Evolutionary conservation across 75 land plant species (phyloP).

Genomic region (Picea sitchensis): DNA sequence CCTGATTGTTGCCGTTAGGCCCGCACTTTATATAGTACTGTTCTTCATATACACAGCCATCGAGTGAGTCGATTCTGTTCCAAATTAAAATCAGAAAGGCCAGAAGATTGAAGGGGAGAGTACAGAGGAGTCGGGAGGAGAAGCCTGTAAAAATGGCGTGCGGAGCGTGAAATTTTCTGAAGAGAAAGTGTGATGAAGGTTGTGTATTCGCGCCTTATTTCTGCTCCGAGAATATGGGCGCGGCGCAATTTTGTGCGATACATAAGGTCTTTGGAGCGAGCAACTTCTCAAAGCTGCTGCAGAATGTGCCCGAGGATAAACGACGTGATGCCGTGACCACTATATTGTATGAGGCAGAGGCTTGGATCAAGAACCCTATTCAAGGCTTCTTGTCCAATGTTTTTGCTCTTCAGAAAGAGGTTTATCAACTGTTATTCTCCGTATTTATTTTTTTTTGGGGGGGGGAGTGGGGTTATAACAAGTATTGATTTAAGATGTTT

Average conservation of each 20-base stretch:
- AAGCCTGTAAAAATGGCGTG: conserved; percentile 12
- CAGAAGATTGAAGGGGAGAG: too few relatives aligned
- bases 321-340: conserved; percentile 89
- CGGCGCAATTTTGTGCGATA: conserved; percentile 92
- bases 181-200: conserved; percentile 72
- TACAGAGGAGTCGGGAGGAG: too few relatives aligned
- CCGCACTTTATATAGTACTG: too few relatives aligned
- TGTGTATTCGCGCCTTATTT: conserved; percentile 96
- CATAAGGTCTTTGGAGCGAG: conserved; percentile 98
- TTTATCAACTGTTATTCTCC: neutral
- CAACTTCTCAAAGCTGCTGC: conserved; percentile 83
- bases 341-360: conserved; percentile 88
- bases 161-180: conserved; percentile 43
- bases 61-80: too few relatives aligned
- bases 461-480: too few relatives aligned
- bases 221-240: conserved; percentile 73
- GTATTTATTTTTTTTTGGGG: neutral
- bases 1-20: too few relatives aligned
- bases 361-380: conserved; percentile 83
- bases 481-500: too few relatives aligned
- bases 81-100: too few relatives aligned
- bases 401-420: conserved; percentile 91
- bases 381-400: conserved; percentile 91
- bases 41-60: too few relatives aligned
- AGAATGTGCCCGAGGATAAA: conserved; percentile 57